Conservation (phyloP, 306 rosid genomes). For the Rubus idaeus region DNA sequence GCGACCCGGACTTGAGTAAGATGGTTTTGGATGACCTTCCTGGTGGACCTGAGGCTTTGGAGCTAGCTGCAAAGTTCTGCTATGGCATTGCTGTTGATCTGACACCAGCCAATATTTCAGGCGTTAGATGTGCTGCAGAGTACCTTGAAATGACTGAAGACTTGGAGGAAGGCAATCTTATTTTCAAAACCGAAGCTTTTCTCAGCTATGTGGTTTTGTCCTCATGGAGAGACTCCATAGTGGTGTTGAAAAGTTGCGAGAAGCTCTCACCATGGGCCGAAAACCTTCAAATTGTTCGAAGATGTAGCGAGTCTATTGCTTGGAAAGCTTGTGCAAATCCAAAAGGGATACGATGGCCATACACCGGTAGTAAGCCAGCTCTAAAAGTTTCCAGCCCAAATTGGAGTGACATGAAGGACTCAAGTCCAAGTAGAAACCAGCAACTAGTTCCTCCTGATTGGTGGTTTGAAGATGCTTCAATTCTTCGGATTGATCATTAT, state of each 20-base stretch:
- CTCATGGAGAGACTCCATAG: conserved; percentile 95
- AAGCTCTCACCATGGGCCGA: conserved; percentile 97
- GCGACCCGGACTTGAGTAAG: conserved; percentile 60
- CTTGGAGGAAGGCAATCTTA: conserved; percentile 92
- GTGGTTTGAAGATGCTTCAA: conserved; percentile 98
- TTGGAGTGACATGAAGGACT: conserved; percentile 78
- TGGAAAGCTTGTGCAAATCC: conserved; percentile 99
- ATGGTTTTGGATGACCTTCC: conserved; percentile 79
- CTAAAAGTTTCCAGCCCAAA: conserved; percentile 63
- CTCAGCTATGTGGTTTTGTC: conserved; percentile 94
- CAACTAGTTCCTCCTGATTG: conserved; percentile 88
- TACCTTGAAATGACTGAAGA: conserved; percentile 97
- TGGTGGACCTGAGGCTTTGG: conserved; percentile 87
- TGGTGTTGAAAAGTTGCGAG: conserved; percentile 89
- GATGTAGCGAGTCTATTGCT: conserved; percentile 97
- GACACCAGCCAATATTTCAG: conserved; percentile 92
- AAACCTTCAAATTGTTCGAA: conserved; percentile 84
- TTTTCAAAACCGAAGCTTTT: conserved; percentile 97
- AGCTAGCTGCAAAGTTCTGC: conserved; percentile 88
- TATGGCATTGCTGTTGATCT: conserved; percentile 92
- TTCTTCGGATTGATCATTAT: conserved; percentile 92
- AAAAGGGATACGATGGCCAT: conserved; percentile 91
- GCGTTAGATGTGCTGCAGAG: conserved; percentile 95
- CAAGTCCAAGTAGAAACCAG: conserved; percentile 79
- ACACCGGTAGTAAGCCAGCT: conserved; percentile 74